Conservation (phyloP, 495 filamentous ascomycete genomes). For the Talaromyces wortmannii region DNA sequence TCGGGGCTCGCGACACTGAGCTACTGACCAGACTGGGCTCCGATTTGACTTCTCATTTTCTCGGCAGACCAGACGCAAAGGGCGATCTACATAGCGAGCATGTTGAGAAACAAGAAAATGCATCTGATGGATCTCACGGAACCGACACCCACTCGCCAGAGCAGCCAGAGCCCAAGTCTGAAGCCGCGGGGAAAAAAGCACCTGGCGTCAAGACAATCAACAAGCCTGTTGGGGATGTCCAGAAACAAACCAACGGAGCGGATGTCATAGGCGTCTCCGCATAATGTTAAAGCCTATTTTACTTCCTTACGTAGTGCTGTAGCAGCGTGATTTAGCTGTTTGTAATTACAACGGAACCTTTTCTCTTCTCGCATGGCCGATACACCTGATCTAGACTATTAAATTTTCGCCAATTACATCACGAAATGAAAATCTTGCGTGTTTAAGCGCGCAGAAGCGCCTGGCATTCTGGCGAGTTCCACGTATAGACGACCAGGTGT, state of each 20-base stretch:
- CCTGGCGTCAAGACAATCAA: background rate
- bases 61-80: background rate
- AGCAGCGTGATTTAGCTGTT: too few relatives aligned
- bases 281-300: too few relatives aligned
- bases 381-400: too few relatives aligned
- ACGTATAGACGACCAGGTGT: background rate
- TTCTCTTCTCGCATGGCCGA: background rate
- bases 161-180: background rate
- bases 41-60: background rate
- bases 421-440: background rate
- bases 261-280: too few relatives aligned
- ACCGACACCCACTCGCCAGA: background rate
- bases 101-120: background rate
- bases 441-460: background rate
- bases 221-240: background rate
- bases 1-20: constrained; percentile 5
- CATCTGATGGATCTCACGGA: background rate
- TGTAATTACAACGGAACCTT: background rate
- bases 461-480: background rate
- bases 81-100: background rate
- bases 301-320: too few relatives aligned
- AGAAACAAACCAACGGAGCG: background rate
- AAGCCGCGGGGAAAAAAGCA: background rate
- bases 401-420: too few relatives aligned
- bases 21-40: background rate